These are phyloP conservation scores for Scleroderma citrinum DNA, from an alignment of 768 basidiomycete genomes.

Conservation along the genomic window DNA sequence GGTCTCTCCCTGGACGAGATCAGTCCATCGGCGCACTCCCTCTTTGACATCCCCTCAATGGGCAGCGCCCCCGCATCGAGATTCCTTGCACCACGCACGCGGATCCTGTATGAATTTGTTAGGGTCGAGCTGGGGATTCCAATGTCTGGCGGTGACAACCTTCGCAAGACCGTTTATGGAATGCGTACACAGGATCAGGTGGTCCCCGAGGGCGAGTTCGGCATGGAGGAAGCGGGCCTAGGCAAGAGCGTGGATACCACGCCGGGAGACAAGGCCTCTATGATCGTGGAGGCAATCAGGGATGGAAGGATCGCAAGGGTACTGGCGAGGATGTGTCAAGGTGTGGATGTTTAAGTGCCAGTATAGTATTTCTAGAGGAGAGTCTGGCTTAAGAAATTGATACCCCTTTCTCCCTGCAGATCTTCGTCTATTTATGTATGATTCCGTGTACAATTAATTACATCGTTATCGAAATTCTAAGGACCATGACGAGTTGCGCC, in stretches of 20 bases:
- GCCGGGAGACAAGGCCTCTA: constrained; percentile 62
- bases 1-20: neutral
- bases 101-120: constrained; percentile 72
- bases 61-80: constrained; percentile 63
- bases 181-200: constrained; percentile 49
- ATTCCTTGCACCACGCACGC: constrained; percentile 48
- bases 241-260: constrained; percentile 39
- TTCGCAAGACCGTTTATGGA: constrained; percentile 52
- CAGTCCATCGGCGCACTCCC: constrained; percentile 16
- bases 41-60: constrained; percentile 39
- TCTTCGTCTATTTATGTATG: no score
- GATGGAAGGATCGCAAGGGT: constrained; percentile 61
- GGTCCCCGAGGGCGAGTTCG: constrained; percentile 30
- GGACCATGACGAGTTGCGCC: no score
- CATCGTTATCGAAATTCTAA: no score
- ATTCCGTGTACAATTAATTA: no score
- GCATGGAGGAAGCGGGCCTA: constrained; percentile 28
- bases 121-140: constrained; percentile 63
- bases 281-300: constrained; percentile 74
- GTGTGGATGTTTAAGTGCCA: constrained; percentile 8
- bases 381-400: no score
- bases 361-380: no score
- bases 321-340: constrained; percentile 46
- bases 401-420: no score
- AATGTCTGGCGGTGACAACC: constrained; percentile 81